These are phyloP conservation scores for Scutellaria barbata DNA, from an alignment of 257 asterid genomes.

Conservation along the genomic window DNA sequence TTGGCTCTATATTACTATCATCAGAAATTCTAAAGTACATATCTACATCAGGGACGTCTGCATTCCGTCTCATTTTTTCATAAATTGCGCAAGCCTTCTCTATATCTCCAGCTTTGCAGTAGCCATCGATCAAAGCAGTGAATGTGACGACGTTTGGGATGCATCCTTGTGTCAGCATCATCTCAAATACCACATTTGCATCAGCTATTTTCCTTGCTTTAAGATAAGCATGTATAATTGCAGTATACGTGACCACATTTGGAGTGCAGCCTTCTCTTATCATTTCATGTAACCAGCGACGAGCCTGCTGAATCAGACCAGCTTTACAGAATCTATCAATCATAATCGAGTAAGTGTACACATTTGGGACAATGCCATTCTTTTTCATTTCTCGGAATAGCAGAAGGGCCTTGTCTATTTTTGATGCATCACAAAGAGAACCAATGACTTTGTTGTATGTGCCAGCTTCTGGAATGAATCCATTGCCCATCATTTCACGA, in stretches of 20 bases:
- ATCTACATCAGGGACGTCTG: slow-evolving; percentile 56
- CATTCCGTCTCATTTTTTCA: slow-evolving; percentile 74
- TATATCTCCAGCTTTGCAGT: slow-evolving; percentile 83
- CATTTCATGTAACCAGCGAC: slow-evolving; percentile 86
- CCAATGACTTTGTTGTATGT: slow-evolving; percentile 84
- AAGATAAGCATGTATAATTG: slow-evolving; percentile 88
- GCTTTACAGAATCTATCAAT: slow-evolving; percentile 92
- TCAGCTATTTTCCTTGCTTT: slow-evolving; percentile 70
- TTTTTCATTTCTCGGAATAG: slow-evolving; percentile 79
- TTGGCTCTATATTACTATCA: slow-evolving; percentile 60
- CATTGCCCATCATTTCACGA: slow-evolving; percentile 77
- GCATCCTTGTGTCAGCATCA: slow-evolving; percentile 80
- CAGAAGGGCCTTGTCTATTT: slow-evolving; percentile 80
- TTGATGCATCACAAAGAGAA: slow-evolving; percentile 73
- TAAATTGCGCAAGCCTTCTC: slow-evolving; percentile 84
- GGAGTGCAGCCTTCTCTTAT: slow-evolving; percentile 72
- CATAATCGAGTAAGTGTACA: slow-evolving; percentile 83
- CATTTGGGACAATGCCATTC: slow-evolving; percentile 72
- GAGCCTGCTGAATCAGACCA: slow-evolving; percentile 89
- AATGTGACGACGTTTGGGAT: slow-evolving; percentile 82
- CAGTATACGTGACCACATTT: slow-evolving; percentile 85
- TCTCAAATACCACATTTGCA: slow-evolving; percentile 76
- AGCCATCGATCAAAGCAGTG: slow-evolving; percentile 92
- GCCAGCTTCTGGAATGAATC: slow-evolving; percentile 81
- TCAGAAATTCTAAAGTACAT: slow-evolving; percentile 59